Conservation (phyloP, 805 yeast genomes). For the Blastobotrys peoriensis region DNA sequence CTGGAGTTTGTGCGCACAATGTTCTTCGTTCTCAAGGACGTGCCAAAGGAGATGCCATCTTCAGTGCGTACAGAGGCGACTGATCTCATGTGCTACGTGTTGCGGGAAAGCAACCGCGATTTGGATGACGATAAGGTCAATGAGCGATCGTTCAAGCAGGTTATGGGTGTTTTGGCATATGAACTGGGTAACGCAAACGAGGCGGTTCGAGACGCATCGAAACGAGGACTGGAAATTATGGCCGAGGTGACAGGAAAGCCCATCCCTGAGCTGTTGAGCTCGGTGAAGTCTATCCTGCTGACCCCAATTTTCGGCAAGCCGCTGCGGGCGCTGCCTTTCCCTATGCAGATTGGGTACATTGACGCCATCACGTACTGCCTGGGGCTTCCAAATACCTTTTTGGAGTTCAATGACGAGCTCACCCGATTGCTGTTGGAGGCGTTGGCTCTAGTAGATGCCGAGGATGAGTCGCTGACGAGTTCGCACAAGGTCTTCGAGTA, state of each 20-base stretch:
- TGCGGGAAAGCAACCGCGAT: constrained; percentile 59
- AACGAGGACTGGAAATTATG: constrained; percentile 57
- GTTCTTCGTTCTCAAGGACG: constrained; percentile 84
- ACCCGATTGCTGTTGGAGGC: constrained; percentile 84
- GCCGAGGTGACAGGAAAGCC: constrained; percentile 67
- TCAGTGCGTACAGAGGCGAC: constrained; percentile 70
- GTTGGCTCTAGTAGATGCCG: constrained; percentile 91
- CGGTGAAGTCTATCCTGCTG: constrained; percentile 73
- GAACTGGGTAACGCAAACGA: constrained; percentile 87
- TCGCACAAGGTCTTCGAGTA: constrained; percentile 81
- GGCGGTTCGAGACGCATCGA: constrained; percentile 76
- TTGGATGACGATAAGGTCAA: constrained; percentile 58
- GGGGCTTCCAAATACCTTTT: constrained; percentile 69
- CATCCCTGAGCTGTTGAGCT: constrained; percentile 67
- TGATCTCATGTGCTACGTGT: constrained; percentile 54
- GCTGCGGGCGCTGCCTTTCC: constrained; percentile 90
- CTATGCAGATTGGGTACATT: constrained; percentile 97
- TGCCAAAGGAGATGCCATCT: constrained; percentile 81
- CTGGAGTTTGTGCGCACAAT: constrained; percentile 80
- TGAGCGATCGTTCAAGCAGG: constrained; percentile 68
- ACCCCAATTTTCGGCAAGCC: constrained; percentile 98
- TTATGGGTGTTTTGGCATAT: constrained; percentile 84
- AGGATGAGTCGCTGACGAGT: constrained; percentile 89
- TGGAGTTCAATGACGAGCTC: constrained; percentile 84
- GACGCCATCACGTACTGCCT: constrained; percentile 95